phyloP scores from a whole-genome alignment of 345 rosid species.

The Eucalyptus cloeziana region DNA sequence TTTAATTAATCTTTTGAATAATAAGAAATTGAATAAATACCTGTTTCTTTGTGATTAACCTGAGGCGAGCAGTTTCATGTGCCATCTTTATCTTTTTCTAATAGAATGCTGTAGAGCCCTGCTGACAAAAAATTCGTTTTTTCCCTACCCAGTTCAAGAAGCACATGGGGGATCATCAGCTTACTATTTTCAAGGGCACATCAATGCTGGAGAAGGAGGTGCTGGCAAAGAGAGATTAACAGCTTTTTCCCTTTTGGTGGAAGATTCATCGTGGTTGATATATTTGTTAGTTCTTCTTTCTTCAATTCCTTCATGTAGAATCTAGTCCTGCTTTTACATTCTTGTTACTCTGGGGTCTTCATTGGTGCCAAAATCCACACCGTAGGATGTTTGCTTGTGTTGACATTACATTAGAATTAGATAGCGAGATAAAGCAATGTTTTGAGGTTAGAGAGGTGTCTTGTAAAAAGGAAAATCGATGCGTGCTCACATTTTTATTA shows the following conservation, averaged over 20 bases:
- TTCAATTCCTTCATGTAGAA: neutral
- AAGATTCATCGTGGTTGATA: neutral
- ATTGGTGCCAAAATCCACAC: neutral
- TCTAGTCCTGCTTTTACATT: neutral
- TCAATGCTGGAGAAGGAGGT: conserved; percentile 82
- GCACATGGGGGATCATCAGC: conserved; percentile 58
- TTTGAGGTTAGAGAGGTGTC: neutral
- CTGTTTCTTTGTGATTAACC: neutral
- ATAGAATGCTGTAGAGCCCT: neutral
- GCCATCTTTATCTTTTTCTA: neutral
- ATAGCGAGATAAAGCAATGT: neutral
- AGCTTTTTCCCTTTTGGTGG: neutral
- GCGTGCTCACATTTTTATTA: neutral
- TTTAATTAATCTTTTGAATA: neutral
- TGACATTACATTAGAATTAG: neutral
- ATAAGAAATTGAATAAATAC: neutral
- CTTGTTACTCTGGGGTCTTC: neutral
- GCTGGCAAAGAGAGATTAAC: conserved; percentile 9
- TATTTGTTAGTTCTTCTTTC: neutral
- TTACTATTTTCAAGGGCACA: conserved; percentile 82
- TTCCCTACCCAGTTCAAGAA: conserved; percentile 30
- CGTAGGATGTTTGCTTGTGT: neutral
- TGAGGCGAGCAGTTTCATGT: neutral
- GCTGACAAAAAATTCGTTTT: neutral
- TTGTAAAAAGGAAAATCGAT: neutral